phyloP scores from a whole-genome alignment of 371 early-diverging fungal species.

The Sporodiniella umbellata region DNA sequence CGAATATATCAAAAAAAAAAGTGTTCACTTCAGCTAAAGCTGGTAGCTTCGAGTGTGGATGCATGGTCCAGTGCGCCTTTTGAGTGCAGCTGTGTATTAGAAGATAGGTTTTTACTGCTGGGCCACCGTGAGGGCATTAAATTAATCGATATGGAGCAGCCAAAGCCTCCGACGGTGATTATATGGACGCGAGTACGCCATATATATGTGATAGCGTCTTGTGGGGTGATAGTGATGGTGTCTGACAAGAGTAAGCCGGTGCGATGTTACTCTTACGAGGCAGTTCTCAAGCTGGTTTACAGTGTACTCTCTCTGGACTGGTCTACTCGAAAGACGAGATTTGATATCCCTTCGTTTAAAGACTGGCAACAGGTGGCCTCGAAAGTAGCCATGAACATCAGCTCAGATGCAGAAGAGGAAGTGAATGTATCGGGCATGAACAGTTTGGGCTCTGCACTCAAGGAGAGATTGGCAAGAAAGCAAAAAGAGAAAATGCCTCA shows the following conservation, averaged over 20 bases:
- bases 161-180: conserved; percentile 19
- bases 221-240: conserved; percentile 31
- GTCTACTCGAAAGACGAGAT: conserved; percentile 5
- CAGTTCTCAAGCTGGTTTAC: conserved; percentile 27
- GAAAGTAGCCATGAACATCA: conserved; percentile 10
- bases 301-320: conserved; percentile 26
- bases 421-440: neutral
- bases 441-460: neutral
- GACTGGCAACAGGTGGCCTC: conserved; percentile 20
- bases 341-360: conserved; percentile 22
- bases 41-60: conserved; percentile 17
- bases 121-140: conserved; percentile 31
- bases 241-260: conserved; percentile 37
- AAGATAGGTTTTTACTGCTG: conserved; percentile 33
- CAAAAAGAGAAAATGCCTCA: conserved; percentile 6
- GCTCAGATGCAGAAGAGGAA: neutral
- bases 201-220: conserved; percentile 26
- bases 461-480: conserved; percentile 13
- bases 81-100: conserved; percentile 36
- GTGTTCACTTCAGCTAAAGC: conserved; percentile 19
- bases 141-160: conserved; percentile 18
- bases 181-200: conserved; percentile 31
- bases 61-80: conserved; percentile 22
- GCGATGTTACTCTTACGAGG: conserved; percentile 42
- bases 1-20: neutral